Evolutionary conservation across 805 yeast species (phyloP), one percentile per base, ranked within the genome.

Genomic region (Ogataea trehalophila): DNA sequence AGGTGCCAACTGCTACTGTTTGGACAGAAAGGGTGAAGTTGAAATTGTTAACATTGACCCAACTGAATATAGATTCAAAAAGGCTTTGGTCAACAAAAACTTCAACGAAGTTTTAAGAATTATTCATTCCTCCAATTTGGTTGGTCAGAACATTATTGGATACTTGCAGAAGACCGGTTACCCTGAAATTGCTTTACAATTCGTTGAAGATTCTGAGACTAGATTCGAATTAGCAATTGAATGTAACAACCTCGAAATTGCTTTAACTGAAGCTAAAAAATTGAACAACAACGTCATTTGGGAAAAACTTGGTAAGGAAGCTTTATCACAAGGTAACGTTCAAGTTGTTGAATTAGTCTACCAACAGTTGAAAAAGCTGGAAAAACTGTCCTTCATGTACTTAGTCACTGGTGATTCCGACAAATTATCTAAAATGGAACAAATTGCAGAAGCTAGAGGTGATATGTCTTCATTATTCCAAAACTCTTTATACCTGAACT

Each of bases 121-220:
- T 56, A 94, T 94, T 67, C 83, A 81, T 62, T 81, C 78, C 49
- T 91, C 98, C 20, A 90, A 87, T 61, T 76, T 94, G 62, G 99
- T 94, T 44, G 99, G 99, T 54, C 97, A 95, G 72, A 89, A 91
- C 66, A 94, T 94, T 63, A 91, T 94, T 65, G 94, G 95, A 4
- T 94, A 92, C 66, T 76, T 94, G 61, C 96, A 94, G 67, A 85
- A 91, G 72, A 81, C 88, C 63, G 99, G 99, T 2, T 92, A 85
- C 65, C 98, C 99, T 26, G 99, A 94, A 69, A 83, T 94, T 67
- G 99, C 99, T 2, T 76, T 94, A 52, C 97, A 92, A 68, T 95
- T 94, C 63, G 99, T 94, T 45, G 86, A 90, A 69, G 99, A 94
- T 65, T 85, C 98, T 6, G 96, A 91, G 66, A 88, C 97, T 38